Base-by-base conservation (phyloP, 2,329 filamentous ascomycete species). In the Xylaria sp. region DNA sequence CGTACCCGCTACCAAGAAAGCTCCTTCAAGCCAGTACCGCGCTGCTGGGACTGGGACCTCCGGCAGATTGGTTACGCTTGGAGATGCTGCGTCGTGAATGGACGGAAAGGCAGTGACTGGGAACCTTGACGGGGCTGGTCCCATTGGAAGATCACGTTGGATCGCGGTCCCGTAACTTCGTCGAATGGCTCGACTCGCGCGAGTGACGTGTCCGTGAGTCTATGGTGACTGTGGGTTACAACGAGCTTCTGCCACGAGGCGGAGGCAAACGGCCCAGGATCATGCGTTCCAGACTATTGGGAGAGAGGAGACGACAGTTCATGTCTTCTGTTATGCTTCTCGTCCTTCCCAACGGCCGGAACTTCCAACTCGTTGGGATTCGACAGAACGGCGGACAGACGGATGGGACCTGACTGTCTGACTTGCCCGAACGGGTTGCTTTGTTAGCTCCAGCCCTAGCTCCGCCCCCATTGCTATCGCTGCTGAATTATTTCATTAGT, bases 241-340 rank as follows among this genome's bases (percentile, higher is more conserved):
- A 48, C 56, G 30, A 60, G 21, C 4, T 34, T 19, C 34, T 42
- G 54, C 57, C 61, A 68, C 66, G 64, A 60, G 63, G 59, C 4
- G 47, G 54, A 53, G 61, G 58, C 56, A 54, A 48, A 51, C 68
- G 55, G 63, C 14, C 73, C 72, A 68, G 74, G 73, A 73, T 75
- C 68, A 66, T 73, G 73, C 69, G 74, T 76, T 74, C 75, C 75
- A 75, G 72, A 65, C 69, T 72, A 62, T 71, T 75, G 74, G 75
- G 71, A 68, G 34, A 36, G 34, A 36, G 11, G 34, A 36, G 11
- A 36, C 34, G 34, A 36, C 34, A 36, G 34, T 36, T 11, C 34
- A 11, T 7, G 11, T 7, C 7, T 36, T 27, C 24, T 27, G 2
- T 7, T 36, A 36, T 36, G 7, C 30, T 27, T 48, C 34, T 54